phyloP scores from a whole-genome alignment of 192 early-diverging fungal genomes.

The Rhizophagus sp. region DNA sequence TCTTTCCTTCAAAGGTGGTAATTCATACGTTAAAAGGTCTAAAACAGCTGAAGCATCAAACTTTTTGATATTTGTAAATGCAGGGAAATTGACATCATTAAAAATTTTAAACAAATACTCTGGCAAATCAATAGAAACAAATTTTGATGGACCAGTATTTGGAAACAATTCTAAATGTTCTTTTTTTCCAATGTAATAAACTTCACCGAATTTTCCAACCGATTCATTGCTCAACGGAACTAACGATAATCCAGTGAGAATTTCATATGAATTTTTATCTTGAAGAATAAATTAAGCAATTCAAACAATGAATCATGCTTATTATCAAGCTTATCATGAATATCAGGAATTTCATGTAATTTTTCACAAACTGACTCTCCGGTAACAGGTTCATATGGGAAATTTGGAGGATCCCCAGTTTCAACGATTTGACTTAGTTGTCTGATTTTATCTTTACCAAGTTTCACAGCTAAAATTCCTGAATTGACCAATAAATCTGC shows the following conservation, averaged over 20 bases:
- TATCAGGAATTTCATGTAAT: background rate
- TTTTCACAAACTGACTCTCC: background rate
- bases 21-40: background rate
- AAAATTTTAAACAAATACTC: background rate
- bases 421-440: too few species aligned
- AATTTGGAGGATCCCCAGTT: too few species aligned
- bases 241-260: background rate
- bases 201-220: background rate
- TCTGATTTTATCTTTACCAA: too few species aligned
- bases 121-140: background rate
- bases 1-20: background rate
- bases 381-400: too few species aligned
- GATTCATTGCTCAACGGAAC: background rate
- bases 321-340: too few species aligned
- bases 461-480: background rate
- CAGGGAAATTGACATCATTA: background rate
- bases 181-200: background rate
- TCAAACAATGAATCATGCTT: background rate
- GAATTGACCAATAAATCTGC: background rate
- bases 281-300: background rate
- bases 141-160: background rate
- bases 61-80: conserved; percentile 4
- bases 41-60: background rate
- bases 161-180: background rate
- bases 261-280: background rate